phyloP scores from a whole-genome alignment of 352 stramenopile genomes.

The Phytopythium oedochilum region DNA sequence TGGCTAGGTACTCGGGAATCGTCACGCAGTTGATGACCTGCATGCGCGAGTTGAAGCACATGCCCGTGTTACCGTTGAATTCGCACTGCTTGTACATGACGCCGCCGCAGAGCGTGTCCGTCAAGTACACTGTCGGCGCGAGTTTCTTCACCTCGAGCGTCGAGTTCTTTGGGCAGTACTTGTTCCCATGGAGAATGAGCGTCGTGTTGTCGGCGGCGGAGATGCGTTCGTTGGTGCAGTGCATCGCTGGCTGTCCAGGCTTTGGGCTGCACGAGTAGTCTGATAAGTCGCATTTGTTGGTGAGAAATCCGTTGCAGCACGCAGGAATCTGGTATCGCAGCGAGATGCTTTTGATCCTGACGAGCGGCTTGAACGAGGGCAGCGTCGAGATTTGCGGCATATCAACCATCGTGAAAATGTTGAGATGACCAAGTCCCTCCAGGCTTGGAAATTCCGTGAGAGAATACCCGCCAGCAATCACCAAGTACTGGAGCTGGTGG shows the following conservation, averaged over 20 bases:
- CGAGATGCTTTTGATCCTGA: slow-evolving; percentile 13
- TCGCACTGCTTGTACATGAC: slow-evolving; percentile 26
- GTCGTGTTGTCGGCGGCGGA: slow-evolving; percentile 14
- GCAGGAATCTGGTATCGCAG: slow-evolving; percentile 17
- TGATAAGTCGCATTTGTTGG: slow-evolving; percentile 12
- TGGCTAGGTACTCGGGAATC: slow-evolving; percentile 14
- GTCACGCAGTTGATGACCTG: slow-evolving; percentile 34
- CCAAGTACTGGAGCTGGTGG: slow-evolving; percentile 30
- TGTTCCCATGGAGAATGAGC: slow-evolving; percentile 7
- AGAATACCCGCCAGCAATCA: slow-evolving; percentile 16
- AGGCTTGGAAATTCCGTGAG: slow-evolving; percentile 23
- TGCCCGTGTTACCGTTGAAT: slow-evolving; percentile 16
- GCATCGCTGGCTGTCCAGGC: slow-evolving; percentile 12
- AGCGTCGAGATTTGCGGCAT: slow-evolving; percentile 12
- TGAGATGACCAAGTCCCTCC: slow-evolving; percentile 15
- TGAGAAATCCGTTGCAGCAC: slow-evolving; percentile 34
- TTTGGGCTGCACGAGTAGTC: slow-evolving; percentile 21
- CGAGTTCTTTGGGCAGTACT: slow-evolving; percentile 13
- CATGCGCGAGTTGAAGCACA: slow-evolving; percentile 45
- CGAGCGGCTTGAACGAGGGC: slow-evolving; percentile 13
- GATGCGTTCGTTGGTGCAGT: slow-evolving; percentile 16
- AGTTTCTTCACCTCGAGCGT: slow-evolving; percentile 15
- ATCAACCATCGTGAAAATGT: slow-evolving; percentile 22
- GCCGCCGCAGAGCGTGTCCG: slow-evolving; percentile 23
- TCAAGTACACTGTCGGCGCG: slow-evolving; percentile 16